A percentile compares a stretch with the other conserved stretches of the same genome.
phyloP scores from a whole-genome alignment of 805 yeast genomes.

The Metschnikowia matae region DNA sequence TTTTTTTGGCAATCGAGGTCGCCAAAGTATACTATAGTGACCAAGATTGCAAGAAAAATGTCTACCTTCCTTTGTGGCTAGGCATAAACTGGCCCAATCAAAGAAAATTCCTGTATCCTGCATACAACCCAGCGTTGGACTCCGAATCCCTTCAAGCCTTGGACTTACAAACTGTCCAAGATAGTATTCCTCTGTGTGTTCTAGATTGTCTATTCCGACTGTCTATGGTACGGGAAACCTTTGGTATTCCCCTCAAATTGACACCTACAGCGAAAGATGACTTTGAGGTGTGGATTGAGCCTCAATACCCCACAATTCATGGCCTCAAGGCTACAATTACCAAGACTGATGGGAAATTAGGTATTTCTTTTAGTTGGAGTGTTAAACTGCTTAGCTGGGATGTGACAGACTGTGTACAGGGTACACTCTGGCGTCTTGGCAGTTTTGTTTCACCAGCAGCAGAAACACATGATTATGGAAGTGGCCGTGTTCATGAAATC shows the following conservation, averaged over 20 bases:
- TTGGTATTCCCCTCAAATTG: slow-evolving; percentile 28
- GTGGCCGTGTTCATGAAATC: slow-evolving; percentile 27
- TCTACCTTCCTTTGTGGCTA: slow-evolving; percentile 27
- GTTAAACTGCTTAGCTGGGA: slow-evolving; percentile 25
- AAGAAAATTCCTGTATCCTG: slow-evolving; percentile 24
- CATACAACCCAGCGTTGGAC: slow-evolving; percentile 11
- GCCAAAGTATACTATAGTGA: slow-evolving; percentile 11
- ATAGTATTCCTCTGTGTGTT: slow-evolving; percentile 25
- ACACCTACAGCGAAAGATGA: slow-evolving; percentile 6
- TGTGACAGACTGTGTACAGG: slow-evolving; percentile 19
- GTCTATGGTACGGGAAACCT: slow-evolving; percentile 20
- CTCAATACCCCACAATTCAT: slow-evolving; percentile 26
- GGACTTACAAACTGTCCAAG: slow-evolving; percentile 12
- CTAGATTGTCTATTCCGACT: slow-evolving; percentile 23
- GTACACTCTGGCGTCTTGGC: slow-evolving; percentile 25
- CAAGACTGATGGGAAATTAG: slow-evolving; percentile 6
- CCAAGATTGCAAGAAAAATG: slow-evolving; percentile 4
- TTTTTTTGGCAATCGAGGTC: slow-evolving; percentile 21
- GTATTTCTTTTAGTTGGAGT: slow-evolving; percentile 20
- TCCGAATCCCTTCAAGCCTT: background rate
- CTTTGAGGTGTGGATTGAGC: slow-evolving; percentile 31
- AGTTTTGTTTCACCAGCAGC: slow-evolving; percentile 21
- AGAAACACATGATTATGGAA: slow-evolving; percentile 24
- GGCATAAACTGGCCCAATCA: slow-evolving; percentile 25
- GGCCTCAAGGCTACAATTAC: slow-evolving; percentile 24